phyloP scores from a whole-genome alignment of 2,329 filamentous ascomycete species.

The Stagonosporopsis chrysanthemi region DNA sequence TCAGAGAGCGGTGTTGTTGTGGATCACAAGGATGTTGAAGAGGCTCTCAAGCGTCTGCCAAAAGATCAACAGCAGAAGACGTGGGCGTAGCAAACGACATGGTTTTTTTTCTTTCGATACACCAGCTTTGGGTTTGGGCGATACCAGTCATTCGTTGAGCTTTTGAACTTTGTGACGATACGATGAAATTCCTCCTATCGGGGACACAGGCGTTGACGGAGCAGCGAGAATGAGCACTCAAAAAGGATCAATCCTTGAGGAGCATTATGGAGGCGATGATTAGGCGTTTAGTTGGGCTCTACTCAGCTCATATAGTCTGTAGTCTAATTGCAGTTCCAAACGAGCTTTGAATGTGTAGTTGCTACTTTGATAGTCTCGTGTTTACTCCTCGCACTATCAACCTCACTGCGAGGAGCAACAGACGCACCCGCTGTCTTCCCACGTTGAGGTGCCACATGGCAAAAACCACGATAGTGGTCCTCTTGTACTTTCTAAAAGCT shows the following conservation, averaged over 20 bases:
- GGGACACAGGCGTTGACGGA: conserved; percentile 20
- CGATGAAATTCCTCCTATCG: conserved; percentile 13
- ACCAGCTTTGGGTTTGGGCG: conserved; percentile 15
- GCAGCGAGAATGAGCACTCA: conserved; percentile 9
- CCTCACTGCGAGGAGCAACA: too few relatives aligned
- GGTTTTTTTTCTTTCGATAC: conserved; percentile 11
- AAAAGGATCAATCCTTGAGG: conserved; percentile 2
- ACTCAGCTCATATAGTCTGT: conserved; percentile 11
- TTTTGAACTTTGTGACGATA: conserved; percentile 16
- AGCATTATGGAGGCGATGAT: conserved; percentile 7
- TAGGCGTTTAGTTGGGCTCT: conserved; percentile 1
- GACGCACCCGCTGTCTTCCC: too few relatives aligned
- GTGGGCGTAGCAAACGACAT: background rate
- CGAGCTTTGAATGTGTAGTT: background rate
- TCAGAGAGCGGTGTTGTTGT: conserved; percentile 90
- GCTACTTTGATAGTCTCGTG: background rate
- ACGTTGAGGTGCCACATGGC: background rate
- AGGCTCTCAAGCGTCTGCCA: conserved; percentile 56
- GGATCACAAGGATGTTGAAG: conserved; percentile 86
- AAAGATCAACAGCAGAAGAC: conserved; percentile 31
- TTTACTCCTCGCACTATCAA: too few relatives aligned
- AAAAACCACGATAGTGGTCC: background rate
- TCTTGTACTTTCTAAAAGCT: background rate
- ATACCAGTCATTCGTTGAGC: conserved; percentile 20
- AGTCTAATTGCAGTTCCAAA: conserved; percentile 3